Evolutionary conservation across 768 basidiomycete species (phyloP).

Genomic region (Calvatia gigantea): DNA sequence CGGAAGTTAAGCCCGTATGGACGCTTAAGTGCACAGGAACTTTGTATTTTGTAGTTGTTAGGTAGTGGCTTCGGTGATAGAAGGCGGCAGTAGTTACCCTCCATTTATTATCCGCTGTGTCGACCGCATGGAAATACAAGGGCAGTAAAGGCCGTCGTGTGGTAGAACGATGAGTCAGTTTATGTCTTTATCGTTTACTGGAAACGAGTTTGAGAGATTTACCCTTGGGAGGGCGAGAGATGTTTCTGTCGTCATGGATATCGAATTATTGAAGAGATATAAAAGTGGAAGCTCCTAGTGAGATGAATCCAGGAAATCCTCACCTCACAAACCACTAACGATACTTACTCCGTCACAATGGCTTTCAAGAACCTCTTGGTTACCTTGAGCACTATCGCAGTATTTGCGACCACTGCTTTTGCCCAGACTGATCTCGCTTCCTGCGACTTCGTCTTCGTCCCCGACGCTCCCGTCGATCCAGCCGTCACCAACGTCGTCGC

Average conservation of each 20-base stretch:
- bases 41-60: too few relatives aligned
- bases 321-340: not conserved
- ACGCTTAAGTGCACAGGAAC: too few relatives aligned
- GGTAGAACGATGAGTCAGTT: too few relatives aligned
- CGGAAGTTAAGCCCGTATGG: too few relatives aligned
- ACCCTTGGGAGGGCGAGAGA: not conserved
- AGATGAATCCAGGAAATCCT: not conserved
- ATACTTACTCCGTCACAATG: not conserved
- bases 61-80: not conserved
- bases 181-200: not conserved
- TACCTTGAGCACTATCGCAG: not conserved
- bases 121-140: not conserved
- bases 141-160: not conserved
- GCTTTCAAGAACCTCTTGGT: not conserved
- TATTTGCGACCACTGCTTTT: not conserved
- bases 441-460: constrained; percentile 4
- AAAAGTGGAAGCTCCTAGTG: not conserved
- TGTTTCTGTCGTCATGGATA: not conserved
- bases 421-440: constrained; percentile 1
- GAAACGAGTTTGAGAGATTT: not conserved
- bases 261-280: not conserved
- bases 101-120: not conserved
- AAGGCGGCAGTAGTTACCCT: not conserved
- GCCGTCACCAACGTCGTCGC: not conserved
- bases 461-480: constrained; percentile 1